Evolutionary conservation across 345 rosid genomes (phyloP).

Genomic region (Toxicodendron radicans): DNA sequence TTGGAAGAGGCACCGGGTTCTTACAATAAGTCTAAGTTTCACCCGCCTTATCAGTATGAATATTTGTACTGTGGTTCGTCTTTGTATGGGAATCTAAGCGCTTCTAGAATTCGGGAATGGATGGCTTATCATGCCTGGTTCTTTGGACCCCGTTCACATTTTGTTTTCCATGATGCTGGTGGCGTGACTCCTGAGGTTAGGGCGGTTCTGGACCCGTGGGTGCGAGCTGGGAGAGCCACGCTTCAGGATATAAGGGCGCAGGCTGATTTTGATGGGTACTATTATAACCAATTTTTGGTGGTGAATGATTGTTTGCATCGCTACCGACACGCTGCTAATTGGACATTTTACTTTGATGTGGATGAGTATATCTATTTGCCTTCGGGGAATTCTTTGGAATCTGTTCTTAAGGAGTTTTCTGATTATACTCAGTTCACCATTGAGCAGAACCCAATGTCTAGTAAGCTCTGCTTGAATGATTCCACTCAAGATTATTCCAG

Average conservation of each 20-base stretch:
- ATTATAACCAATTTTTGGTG: constrained; percentile 81
- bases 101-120: constrained; percentile 77
- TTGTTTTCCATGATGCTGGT: constrained; percentile 88
- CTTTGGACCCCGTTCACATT: constrained; percentile 80
- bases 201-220: constrained; percentile 74
- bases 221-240: constrained; percentile 69
- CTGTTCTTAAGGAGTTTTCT: constrained; percentile 59
- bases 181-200: constrained; percentile 63
- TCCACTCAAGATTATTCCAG: constrained; percentile 54
- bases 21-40: constrained; percentile 49
- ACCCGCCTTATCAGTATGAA: constrained; percentile 61
- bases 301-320: constrained; percentile 86
- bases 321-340: constrained; percentile 61
- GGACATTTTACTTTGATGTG: constrained; percentile 88
- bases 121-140: constrained; percentile 94
- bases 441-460: constrained; percentile 91
- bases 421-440: constrained; percentile 78
- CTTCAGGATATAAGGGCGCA: constrained; percentile 72
- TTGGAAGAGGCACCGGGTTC: constrained; percentile 62
- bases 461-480: constrained; percentile 69
- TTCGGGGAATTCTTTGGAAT: constrained; percentile 41
- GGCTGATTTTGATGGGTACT: constrained; percentile 70
- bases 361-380: constrained; percentile 87
- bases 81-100: constrained; percentile 68
- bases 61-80: constrained; percentile 88